phyloP scores from a whole-genome alignment of 1,284 basidiomycete genomes.

The Cryptococcus sp. region DNA sequence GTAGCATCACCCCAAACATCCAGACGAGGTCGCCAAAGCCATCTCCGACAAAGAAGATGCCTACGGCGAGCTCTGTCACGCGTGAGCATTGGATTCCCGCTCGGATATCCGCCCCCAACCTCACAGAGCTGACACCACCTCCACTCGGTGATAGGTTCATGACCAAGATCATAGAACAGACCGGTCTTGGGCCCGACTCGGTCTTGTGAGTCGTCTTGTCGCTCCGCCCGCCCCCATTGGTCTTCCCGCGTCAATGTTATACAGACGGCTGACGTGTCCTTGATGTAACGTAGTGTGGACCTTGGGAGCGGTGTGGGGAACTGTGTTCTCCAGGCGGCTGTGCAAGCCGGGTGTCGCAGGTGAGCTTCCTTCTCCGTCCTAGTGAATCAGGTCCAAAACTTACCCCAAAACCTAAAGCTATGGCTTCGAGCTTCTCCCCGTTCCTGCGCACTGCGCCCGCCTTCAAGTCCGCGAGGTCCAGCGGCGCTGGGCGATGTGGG shows the following conservation, averaged over 20 bases:
- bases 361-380: conserved; percentile 3
- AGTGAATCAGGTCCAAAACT: background rate
- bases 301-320: conserved; percentile 59
- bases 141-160: conserved; percentile 34
- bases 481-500: conserved; percentile 55
- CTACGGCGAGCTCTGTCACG: conserved; percentile 48
- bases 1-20: conserved; percentile 43
- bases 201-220: conserved; percentile 46
- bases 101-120: background rate
- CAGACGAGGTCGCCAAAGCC: conserved; percentile 40
- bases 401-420: conserved; percentile 29
- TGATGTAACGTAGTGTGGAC: conserved; percentile 52
- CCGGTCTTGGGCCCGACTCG: conserved; percentile 37
- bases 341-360: conserved; percentile 53
- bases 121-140: conserved; percentile 4
- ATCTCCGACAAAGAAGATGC: conserved; percentile 46
- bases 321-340: conserved; percentile 54
- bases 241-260: too few species aligned
- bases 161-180: conserved; percentile 45
- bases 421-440: conserved; percentile 56
- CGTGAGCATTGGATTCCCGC: conserved; percentile 18
- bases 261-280: background rate
- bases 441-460: conserved; percentile 52
- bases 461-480: conserved; percentile 53
- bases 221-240: too few species aligned